Base-by-base conservation (phyloP, 371 early-diverging fungal genomes). In the Cokeromyces recurvatus region DNA sequence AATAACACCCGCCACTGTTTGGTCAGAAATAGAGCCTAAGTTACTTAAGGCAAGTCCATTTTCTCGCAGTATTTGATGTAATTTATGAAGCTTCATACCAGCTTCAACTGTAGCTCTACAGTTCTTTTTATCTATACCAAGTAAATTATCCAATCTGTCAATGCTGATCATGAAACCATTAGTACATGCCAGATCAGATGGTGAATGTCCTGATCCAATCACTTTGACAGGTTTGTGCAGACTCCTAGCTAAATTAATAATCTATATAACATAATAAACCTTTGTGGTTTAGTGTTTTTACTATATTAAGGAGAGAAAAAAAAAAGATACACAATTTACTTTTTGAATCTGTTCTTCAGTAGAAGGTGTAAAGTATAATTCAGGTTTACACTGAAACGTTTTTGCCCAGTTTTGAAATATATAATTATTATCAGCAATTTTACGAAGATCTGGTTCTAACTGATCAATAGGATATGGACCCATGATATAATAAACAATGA, bases 21-120 rank as follows among this genome's bases (percentile, higher is more conserved):
- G 91, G 38, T 90, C 89, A 1, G 90, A 87, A 43, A 92, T 88
- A n/a, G 89, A 87, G 1, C 90, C 91, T 17, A 92, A 62, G 55
- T 79, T 83, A 50, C 82, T 81, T 50, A 90, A 45, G 0, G 92
- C 88, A 48, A 89, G 57, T 0, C 77, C 81, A 35, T 80, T 62
- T 12, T 78, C 65, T 45, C 71, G 64, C 29, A 92, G 62, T 24
- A 71, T 57, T 8, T 61, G 51, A 56, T 90, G 84, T 24, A 92
- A 53, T 24, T 75, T 64, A 32, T 80, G 73, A 19, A 92, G 50
- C 36, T 75, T 73, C 59, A 89, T 85, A 20, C 92, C 91, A 1
- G 84, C 86, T 53, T 87, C 74, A 0, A 89, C 88, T 0, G 86
- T 86, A 4, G 84, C 66, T 3, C 64, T 74, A 38, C 53, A 50